Percentiles rank a stretch among this genome's conserved stretches.
Conservation (phyloP, 306 rosid genomes). For the Pyrus betulifolia region DNA sequence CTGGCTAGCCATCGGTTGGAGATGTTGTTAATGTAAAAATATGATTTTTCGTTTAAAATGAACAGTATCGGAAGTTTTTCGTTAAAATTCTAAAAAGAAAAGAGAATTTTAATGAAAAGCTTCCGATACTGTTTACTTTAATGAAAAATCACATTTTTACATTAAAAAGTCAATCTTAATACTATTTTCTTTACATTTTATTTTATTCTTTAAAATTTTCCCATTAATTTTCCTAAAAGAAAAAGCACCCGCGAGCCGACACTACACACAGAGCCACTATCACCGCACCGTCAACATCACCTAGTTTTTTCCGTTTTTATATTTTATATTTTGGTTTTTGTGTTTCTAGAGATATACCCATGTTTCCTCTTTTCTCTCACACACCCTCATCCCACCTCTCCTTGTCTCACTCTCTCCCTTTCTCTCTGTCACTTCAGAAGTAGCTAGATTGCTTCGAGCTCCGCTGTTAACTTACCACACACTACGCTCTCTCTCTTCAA, state of each 20-base stretch:
- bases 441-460: background rate
- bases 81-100: too few species aligned
- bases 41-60: too few species aligned
- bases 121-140: too few species aligned
- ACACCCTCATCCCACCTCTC: background rate
- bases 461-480: slow-evolving; percentile 4
- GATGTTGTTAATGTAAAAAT: too few species aligned
- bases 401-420: background rate
- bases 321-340: background rate
- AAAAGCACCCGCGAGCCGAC: background rate
- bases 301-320: background rate
- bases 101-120: too few species aligned
- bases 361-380: background rate
- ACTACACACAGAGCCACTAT: background rate
- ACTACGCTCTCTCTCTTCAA: slow-evolving; percentile 3
- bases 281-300: background rate
- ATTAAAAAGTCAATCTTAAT: too few species aligned
- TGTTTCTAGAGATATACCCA: background rate
- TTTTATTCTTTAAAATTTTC: too few species aligned
- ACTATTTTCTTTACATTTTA: too few species aligned
- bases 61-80: too few species aligned
- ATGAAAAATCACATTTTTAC: too few species aligned
- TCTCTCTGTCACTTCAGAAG: slow-evolving; percentile 1
- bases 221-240: too few species aligned
- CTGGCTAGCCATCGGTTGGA: too few species aligned